A percentile compares a stretch with the other conserved stretches of the same genome.
phyloP scores from a whole-genome alignment of 495 filamentous ascomycete species.

The Penicillium odoratum region DNA sequence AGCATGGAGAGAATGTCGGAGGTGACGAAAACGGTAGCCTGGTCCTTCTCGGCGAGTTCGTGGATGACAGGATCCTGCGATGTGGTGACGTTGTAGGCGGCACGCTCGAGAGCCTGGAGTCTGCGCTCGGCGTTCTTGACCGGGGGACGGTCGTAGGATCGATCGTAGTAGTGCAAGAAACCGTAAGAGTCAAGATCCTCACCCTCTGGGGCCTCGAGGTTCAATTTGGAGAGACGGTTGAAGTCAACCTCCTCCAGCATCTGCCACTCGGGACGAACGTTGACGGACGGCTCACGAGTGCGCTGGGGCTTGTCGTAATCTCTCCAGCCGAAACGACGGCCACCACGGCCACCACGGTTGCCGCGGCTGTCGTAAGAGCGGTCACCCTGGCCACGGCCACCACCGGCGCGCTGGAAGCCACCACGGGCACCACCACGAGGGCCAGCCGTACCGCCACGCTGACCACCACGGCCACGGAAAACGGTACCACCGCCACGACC shows the following conservation, averaged over 20 bases:
- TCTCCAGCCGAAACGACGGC: slow-evolving; percentile 94
- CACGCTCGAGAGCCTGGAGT: slow-evolving; percentile 83
- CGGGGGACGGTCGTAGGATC: slow-evolving; percentile 86
- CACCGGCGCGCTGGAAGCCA: slow-evolving; percentile 68
- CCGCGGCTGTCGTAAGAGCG: slow-evolving; percentile 62
- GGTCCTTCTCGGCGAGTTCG: slow-evolving; percentile 93
- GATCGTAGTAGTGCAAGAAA: slow-evolving; percentile 97
- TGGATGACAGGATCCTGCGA: slow-evolving; percentile 95
- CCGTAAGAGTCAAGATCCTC: slow-evolving; percentile 95
- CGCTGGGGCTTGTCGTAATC: slow-evolving; percentile 98
- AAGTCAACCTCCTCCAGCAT: slow-evolving; percentile 99
- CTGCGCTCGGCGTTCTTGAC: slow-evolving; percentile 85
- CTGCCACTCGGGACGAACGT: slow-evolving; percentile 91
- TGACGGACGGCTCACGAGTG: slow-evolving; percentile 91
- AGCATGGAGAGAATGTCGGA: slow-evolving; percentile 97
- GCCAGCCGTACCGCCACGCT: slow-evolving; percentile 52
- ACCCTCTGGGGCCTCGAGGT: slow-evolving; percentile 88
- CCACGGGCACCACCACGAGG: slow-evolving; percentile 55
- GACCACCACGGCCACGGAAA: slow-evolving; percentile 85
- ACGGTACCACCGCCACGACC: slow-evolving; percentile 81
- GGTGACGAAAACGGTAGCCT: slow-evolving; percentile 95
- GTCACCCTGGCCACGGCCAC: slow-evolving; percentile 62
- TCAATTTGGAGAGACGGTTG: slow-evolving; percentile 89
- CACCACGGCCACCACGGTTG: slow-evolving; percentile 53
- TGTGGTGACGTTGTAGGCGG: slow-evolving; percentile 96